Evolutionary conservation across 345 rosid species (phyloP).

Genomic region (Jatropha curcas): DNA sequence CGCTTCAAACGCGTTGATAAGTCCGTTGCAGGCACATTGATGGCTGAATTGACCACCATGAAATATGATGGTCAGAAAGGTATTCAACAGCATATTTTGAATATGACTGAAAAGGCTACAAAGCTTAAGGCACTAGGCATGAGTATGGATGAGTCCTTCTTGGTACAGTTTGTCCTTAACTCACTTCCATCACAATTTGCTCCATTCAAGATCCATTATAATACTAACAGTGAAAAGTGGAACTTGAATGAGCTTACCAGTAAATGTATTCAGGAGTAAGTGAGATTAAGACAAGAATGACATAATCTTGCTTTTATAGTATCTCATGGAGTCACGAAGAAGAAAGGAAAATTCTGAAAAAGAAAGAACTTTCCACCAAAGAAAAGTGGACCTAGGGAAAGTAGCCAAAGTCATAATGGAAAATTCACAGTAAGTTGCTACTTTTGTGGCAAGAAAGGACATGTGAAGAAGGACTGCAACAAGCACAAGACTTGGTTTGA

Average conservation of each 20-base stretch:
- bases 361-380: neutral
- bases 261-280: neutral
- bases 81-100: too few species aligned
- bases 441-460: neutral
- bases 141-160: too few species aligned
- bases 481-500: neutral
- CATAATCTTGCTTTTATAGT: neutral
- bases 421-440: neutral
- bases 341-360: neutral
- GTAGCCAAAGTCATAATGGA: neutral
- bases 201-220: conserved; percentile 2
- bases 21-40: too few species aligned
- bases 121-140: too few species aligned
- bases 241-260: neutral
- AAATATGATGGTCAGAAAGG: too few species aligned
- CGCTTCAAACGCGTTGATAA: too few species aligned
- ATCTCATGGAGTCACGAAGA: neutral
- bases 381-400: conserved; percentile 1
- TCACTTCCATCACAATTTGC: too few species aligned
- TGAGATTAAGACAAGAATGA: neutral
- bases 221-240: neutral
- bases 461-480: conserved; percentile 1
- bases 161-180: too few species aligned
- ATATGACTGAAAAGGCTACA: too few species aligned
- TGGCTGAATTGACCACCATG: too few species aligned